Evolutionary conservation across 2,329 filamentous ascomycete species (phyloP).

Genomic region (Penicillium hordei): DNA sequence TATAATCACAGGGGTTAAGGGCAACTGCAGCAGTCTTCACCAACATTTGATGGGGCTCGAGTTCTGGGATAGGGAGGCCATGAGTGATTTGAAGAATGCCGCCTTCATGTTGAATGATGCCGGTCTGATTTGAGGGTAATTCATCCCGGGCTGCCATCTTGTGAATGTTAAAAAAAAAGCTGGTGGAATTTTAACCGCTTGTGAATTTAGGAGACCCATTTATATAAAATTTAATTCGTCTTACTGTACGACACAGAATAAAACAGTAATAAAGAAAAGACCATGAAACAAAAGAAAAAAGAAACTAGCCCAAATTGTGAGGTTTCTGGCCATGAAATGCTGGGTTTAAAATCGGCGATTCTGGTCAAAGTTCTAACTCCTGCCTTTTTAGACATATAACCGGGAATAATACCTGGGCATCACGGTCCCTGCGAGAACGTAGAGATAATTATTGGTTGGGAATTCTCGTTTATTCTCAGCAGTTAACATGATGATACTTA

Average conservation of each 20-base stretch:
- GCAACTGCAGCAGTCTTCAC: constrained; percentile 32
- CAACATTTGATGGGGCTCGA: constrained; percentile 20
- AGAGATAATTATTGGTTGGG: too few species aligned
- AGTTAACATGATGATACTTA: neutral
- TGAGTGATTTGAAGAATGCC: constrained; percentile 18
- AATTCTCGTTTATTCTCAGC: neutral
- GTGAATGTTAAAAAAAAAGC: neutral
- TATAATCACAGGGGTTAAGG: constrained; percentile 32
- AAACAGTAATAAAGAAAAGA: neutral
- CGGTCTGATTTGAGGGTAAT: constrained; percentile 16
- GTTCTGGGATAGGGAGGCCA: constrained; percentile 15
- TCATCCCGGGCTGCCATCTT: neutral
- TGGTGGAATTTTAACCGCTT: neutral
- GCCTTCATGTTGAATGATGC: constrained; percentile 21
- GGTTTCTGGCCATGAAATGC: neutral
- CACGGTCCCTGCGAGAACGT: too few species aligned
- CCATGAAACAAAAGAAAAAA: too few species aligned
- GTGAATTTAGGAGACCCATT: neutral
- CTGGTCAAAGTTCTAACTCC: neutral
- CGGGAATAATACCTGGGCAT: too few species aligned
- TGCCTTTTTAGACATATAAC: neutral
- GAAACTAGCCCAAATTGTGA: neutral
- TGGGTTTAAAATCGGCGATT: neutral
- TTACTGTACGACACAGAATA: neutral
- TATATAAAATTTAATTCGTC: neutral